Conservation (phyloP, 1,284 basidiomycete species). For the Heterobasidion parviporum region DNA sequence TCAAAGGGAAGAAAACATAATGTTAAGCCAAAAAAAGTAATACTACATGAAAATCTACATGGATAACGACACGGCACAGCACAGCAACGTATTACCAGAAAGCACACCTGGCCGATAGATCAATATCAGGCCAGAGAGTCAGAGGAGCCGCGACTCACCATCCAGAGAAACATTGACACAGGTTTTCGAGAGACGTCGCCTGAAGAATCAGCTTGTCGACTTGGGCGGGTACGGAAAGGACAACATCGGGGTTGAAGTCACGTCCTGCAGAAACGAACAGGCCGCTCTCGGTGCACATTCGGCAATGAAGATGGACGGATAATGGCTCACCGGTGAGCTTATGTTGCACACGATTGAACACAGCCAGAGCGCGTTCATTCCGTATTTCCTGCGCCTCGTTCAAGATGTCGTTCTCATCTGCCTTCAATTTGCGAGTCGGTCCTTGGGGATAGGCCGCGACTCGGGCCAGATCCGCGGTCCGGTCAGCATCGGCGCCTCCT, state of each 20-base stretch:
- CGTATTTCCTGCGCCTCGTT: slow-evolving; percentile 80
- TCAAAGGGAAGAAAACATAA: not conserved
- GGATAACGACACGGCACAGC: not conserved
- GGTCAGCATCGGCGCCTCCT: slow-evolving; percentile 25
- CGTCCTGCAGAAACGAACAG: slow-evolving; percentile 41
- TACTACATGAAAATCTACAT: not conserved
- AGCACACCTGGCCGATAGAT: slow-evolving; percentile 28
- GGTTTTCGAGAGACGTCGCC: slow-evolving; percentile 86
- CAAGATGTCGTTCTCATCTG: slow-evolving; percentile 79
- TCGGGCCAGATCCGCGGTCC: slow-evolving; percentile 54
- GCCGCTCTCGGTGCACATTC: not conserved
- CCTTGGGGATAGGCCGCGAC: slow-evolving; percentile 69
- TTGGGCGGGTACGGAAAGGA: slow-evolving; percentile 68
- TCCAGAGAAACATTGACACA: slow-evolving; percentile 94
- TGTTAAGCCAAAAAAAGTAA: too few species aligned
- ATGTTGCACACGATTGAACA: slow-evolving; percentile 89
- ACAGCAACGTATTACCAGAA: slow-evolving; percentile 25
- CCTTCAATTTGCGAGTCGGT: slow-evolving; percentile 64
- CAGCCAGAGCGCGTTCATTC: slow-evolving; percentile 83
- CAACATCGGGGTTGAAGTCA: slow-evolving; percentile 82
- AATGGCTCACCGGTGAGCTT: slow-evolving; percentile 76
- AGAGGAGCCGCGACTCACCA: slow-evolving; percentile 49
- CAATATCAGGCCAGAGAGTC: not conserved
- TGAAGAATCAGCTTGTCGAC: slow-evolving; percentile 89
- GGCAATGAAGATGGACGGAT: slow-evolving; percentile 4